Conservation (phyloP, 2,329 filamentous ascomycete species). For the Thelonectria olida region DNA sequence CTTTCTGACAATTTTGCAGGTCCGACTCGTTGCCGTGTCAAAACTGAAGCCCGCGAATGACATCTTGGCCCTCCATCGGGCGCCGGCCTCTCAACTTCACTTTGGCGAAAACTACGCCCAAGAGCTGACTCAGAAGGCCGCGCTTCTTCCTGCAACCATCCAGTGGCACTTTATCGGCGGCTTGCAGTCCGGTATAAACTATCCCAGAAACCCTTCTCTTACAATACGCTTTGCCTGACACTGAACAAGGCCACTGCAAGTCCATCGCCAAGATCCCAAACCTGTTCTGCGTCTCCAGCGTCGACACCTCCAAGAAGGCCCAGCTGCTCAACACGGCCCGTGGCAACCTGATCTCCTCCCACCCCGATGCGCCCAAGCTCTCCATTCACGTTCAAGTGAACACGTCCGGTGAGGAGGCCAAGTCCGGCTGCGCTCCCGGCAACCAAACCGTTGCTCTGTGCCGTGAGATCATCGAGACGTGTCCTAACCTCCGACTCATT, state of each 20-base stretch:
- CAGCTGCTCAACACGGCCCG: conserved; percentile 81
- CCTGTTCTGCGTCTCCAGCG: conserved; percentile 89
- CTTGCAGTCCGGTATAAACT: conserved; percentile 73
- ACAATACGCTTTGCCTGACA: conserved; percentile 9
- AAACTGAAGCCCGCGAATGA: conserved; percentile 96
- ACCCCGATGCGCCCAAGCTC: conserved; percentile 58
- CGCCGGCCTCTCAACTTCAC: conserved; percentile 70
- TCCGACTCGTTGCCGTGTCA: conserved; percentile 92
- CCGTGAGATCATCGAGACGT: conserved; percentile 73
- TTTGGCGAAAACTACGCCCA: conserved; percentile 98
- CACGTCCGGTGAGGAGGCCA: conserved; percentile 86
- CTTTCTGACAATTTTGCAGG: conserved; percentile 53
- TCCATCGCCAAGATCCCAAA: conserved; percentile 86
- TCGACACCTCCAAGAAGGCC: conserved; percentile 90
- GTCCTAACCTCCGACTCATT: conserved; percentile 76
- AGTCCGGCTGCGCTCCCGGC: conserved; percentile 81
- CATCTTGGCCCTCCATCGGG: conserved; percentile 81
- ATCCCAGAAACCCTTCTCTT: not conserved
- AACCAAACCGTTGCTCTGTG: conserved; percentile 71
- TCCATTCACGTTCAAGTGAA: conserved; percentile 93
- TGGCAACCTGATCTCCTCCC: conserved; percentile 59
- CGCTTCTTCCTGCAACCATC: conserved; percentile 78
- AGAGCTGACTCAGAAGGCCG: conserved; percentile 87
- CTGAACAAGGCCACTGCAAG: conserved; percentile 80
- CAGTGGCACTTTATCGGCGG: conserved; percentile 98